Evolutionary conservation across 192 early-diverging fungal species (phyloP).

Genomic region (Coemansia sp.): DNA sequence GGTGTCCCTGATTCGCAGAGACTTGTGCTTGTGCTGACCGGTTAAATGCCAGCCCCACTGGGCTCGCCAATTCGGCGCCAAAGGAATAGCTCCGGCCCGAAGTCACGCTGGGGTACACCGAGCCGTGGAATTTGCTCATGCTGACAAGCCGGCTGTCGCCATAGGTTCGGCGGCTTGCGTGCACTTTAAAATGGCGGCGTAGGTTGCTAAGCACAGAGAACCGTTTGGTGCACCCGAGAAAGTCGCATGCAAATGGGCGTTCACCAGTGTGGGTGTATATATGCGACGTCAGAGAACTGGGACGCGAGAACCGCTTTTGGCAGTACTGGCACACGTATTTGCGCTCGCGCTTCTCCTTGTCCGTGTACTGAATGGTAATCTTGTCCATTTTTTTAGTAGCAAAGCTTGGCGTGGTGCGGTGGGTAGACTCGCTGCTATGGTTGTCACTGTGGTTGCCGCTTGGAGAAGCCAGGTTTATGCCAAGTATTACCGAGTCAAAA

Average conservation of each 20-base stretch:
- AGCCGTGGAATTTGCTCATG: neutral
- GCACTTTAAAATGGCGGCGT: slow-evolving; percentile 60
- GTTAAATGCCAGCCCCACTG: neutral
- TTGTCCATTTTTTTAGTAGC: neutral
- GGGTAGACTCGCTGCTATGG: neutral
- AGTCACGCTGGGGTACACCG: neutral
- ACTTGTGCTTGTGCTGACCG: neutral
- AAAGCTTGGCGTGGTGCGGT: neutral
- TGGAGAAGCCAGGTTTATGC: neutral
- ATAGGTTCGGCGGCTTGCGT: slow-evolving; percentile 10
- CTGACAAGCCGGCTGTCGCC: neutral
- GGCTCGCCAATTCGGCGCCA: neutral
- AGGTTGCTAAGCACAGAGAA: slow-evolving; percentile 80
- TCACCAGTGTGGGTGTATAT: slow-evolving; percentile 64
- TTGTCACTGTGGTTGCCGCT: neutral
- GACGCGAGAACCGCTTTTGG: slow-evolving; percentile 58
- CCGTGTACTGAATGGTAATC: slow-evolving; percentile 29
- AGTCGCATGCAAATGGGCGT: slow-evolving; percentile 57
- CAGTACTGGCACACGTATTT: slow-evolving; percentile 59
- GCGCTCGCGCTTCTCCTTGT: slow-evolving; percentile 49
- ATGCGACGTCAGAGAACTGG: slow-evolving; percentile 60
- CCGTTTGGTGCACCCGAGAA: slow-evolving; percentile 58
- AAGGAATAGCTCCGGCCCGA: neutral
- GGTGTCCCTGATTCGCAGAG: neutral
- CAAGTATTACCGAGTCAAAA: neutral